Percentiles rank a stretch among this genome's conserved stretches.
phyloP scores from a whole-genome alignment of 2,329 filamentous ascomycete genomes.

The Beauveria sp. region DNA sequence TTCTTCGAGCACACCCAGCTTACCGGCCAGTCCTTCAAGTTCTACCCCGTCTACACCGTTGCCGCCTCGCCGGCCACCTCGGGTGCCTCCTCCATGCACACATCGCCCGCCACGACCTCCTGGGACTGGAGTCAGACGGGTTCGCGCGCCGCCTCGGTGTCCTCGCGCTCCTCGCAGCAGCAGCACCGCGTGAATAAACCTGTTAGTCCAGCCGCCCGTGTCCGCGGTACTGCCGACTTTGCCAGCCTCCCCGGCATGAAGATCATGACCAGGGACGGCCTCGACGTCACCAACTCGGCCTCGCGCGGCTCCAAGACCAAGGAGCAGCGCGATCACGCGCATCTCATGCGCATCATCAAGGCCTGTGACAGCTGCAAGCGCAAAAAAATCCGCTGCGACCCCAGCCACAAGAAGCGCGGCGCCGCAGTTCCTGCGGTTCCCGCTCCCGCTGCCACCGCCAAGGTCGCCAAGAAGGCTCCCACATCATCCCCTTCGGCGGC shows the following conservation, averaged over 20 bases:
- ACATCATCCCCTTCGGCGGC: slow-evolving; percentile 8
- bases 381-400: slow-evolving; percentile 58
- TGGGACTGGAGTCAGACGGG: slow-evolving; percentile 35
- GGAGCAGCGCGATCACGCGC: slow-evolving; percentile 60
- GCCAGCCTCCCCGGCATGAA: slow-evolving; percentile 55
- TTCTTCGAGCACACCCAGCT: slow-evolving; percentile 47
- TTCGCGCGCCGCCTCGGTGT: slow-evolving; percentile 21
- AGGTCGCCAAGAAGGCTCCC: slow-evolving; percentile 5
- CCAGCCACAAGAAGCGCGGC: slow-evolving; percentile 46
- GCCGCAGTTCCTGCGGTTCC: slow-evolving; percentile 23
- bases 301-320: slow-evolving; percentile 58
- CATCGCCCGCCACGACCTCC: slow-evolving; percentile 42
- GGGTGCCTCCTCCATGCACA: slow-evolving; percentile 39
- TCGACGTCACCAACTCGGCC: slow-evolving; percentile 55
- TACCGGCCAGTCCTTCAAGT: slow-evolving; percentile 54
- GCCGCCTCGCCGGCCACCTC: slow-evolving; percentile 41
- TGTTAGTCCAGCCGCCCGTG: slow-evolving; percentile 19
- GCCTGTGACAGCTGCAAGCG: slow-evolving; percentile 55
- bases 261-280: slow-evolving; percentile 57
- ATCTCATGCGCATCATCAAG: slow-evolving; percentile 60
- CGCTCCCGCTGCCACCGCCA: background rate
- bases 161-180: slow-evolving; percentile 23
- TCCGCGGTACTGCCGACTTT: slow-evolving; percentile 34
- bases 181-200: slow-evolving; percentile 21
- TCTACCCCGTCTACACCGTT: slow-evolving; percentile 44